phyloP scores from a whole-genome alignment of 129 eudicot species.

The Flaveria brownii region DNA sequence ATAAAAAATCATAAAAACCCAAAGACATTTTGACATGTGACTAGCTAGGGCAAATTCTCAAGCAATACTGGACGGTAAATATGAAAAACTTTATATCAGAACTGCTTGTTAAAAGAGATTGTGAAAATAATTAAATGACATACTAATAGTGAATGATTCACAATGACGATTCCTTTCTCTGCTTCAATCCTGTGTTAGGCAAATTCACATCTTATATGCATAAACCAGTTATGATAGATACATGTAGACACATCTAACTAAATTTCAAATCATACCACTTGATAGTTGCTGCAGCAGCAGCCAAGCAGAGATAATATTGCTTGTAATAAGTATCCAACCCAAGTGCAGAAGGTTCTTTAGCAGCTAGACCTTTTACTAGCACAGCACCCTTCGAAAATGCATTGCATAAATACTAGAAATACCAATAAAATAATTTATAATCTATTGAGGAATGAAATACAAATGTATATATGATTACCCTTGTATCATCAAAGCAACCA shows the following conservation, averaged over 20 bases:
- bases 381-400: slow-evolving; percentile 65
- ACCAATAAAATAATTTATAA: slow-evolving; percentile 17
- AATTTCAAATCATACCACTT: slow-evolving; percentile 62
- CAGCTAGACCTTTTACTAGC: slow-evolving; percentile 76
- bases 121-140: slow-evolving; percentile 25
- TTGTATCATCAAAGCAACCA: slow-evolving; percentile 95
- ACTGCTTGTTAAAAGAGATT: slow-evolving; percentile 6
- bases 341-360: slow-evolving; percentile 96
- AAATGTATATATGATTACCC: slow-evolving; percentile 40
- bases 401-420: slow-evolving; percentile 30
- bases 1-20: background rate
- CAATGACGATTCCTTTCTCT: slow-evolving; percentile 91
- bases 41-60: background rate
- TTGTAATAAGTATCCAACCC: slow-evolving; percentile 91
- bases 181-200: slow-evolving; percentile 77
- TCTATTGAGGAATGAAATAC: slow-evolving; percentile 3
- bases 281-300: slow-evolving; percentile 95
- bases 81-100: slow-evolving; percentile 22
- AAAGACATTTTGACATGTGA: background rate
- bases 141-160: slow-evolving; percentile 83
- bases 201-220: slow-evolving; percentile 15
- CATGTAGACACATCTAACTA: background rate
- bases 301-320: slow-evolving; percentile 97
- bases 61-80: background rate
- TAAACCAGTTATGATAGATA: slow-evolving; percentile 1